phyloP scores from a whole-genome alignment of 805 yeast species.

The Ogataea thermomethanolica region DNA sequence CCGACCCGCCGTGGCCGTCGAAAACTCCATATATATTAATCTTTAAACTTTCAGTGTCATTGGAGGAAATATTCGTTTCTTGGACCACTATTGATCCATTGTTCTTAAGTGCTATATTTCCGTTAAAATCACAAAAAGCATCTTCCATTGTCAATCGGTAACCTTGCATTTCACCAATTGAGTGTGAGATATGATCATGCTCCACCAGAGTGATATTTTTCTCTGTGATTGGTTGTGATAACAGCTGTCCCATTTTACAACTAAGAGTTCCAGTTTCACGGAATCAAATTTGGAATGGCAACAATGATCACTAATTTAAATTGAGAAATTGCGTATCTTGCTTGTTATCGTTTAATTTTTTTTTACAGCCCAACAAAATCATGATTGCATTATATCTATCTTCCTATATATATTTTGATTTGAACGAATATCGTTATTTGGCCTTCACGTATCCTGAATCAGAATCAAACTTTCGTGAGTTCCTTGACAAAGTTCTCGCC shows the following conservation, averaged over 20 bases:
- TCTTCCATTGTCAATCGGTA: constrained; percentile 74
- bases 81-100: not conserved
- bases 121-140: constrained; percentile 53
- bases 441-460: too few species aligned
- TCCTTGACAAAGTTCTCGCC: constrained; percentile 95
- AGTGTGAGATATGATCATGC: constrained; percentile 48
- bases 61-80: not conserved
- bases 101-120: constrained; percentile 22
- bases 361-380: constrained; percentile 7
- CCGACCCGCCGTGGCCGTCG: constrained; percentile 81
- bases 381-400: not conserved
- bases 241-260: constrained; percentile 60
- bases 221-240: constrained; percentile 73
- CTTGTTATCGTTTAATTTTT: constrained; percentile 7
- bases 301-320: not conserved
- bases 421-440: too few species aligned
- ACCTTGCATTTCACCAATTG: constrained; percentile 77
- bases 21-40: constrained; percentile 62
- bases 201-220: constrained; percentile 51
- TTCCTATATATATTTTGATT: not conserved
- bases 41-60: constrained; percentile 7
- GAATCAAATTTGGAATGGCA: not conserved
- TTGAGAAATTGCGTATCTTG: not conserved
- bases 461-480: constrained; percentile 34
- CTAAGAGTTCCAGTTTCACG: not conserved